These are phyloP conservation scores for Penicillium freii DNA, from an alignment of 2,329 filamentous ascomycete genomes.

Conservation along the genomic window DNA sequence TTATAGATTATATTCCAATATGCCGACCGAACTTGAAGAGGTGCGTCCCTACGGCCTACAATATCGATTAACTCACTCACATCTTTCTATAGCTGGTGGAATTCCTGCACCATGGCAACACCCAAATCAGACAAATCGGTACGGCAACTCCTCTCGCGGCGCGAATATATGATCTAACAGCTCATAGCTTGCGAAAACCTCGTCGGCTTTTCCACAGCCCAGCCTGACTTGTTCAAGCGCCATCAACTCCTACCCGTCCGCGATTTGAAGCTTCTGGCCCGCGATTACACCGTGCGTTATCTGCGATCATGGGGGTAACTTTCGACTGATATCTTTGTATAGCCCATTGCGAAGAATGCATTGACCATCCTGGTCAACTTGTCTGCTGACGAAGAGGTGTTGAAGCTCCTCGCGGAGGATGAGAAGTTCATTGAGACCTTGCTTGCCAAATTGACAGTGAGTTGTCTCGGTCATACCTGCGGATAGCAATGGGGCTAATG, in stretches of 20 bases:
- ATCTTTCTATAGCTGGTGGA: conserved; percentile 56
- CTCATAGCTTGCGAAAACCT: conserved; percentile 73
- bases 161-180: conserved; percentile 15
- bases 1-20: conserved; percentile 39
- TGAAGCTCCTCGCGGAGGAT: conserved; percentile 71
- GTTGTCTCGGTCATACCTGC: conserved; percentile 48
- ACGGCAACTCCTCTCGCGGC: conserved; percentile 15
- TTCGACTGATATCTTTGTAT: conserved; percentile 7
- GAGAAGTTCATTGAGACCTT: conserved; percentile 76
- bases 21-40: conserved; percentile 76
- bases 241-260: conserved; percentile 75
- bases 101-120: conserved; percentile 89
- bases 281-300: conserved; percentile 71
- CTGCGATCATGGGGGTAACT: not conserved
- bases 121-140: conserved; percentile 82
- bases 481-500: not conserved
- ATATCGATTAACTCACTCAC: not conserved
- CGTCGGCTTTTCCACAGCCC: conserved; percentile 74
- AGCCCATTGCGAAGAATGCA: conserved; percentile 91
- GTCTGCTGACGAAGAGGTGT: conserved; percentile 76
- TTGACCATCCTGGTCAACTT: conserved; percentile 76
- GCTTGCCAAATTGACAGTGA: conserved; percentile 69
- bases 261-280: conserved; percentile 81
- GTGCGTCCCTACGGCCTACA: conserved; percentile 44
- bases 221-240: conserved; percentile 80